Conservation (phyloP, 192 early-diverging fungal species). For the Podila clonocystis region DNA sequence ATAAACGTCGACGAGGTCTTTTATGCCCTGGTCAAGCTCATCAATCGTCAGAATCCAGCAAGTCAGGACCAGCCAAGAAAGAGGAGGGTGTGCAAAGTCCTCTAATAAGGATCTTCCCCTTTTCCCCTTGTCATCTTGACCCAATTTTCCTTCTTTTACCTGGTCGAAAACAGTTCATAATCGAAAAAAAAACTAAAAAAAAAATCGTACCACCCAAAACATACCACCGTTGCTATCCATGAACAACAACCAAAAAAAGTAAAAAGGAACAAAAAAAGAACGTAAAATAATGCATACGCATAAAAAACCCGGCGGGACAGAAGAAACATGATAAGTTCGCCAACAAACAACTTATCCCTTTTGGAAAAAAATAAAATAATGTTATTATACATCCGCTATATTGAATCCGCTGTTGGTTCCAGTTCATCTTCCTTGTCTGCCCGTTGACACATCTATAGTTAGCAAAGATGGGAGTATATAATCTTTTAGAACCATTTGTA, state of each 20-base stretch:
- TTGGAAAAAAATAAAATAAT: not conserved
- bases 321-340: not conserved
- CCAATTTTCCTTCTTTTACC: not conserved
- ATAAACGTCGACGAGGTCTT: slow-evolving; percentile 95
- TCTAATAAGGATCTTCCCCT: slow-evolving; percentile 1
- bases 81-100: slow-evolving; percentile 22
- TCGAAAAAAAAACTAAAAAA: not conserved
- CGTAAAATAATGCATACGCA: not conserved
- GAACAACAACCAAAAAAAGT: not conserved
- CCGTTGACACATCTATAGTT: slow-evolving; percentile 46
- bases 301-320: not conserved
- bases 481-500: too few relatives aligned
- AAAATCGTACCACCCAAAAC: not conserved
- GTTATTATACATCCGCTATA: not conserved
- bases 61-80: slow-evolving; percentile 10
- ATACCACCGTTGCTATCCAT: not conserved
- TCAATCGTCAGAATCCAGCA: slow-evolving; percentile 74
- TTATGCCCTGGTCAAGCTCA: slow-evolving; percentile 90
- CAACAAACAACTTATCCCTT: not conserved
- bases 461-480: not conserved
- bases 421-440: slow-evolving; percentile 50
- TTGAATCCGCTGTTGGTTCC: slow-evolving; percentile 25
- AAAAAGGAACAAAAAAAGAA: slow-evolving; percentile 1
- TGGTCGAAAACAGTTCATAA: not conserved
- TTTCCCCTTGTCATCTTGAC: not conserved